phyloP scores from a whole-genome alignment of 768 basidiomycete genomes.

The Lactifluus volemus region DNA sequence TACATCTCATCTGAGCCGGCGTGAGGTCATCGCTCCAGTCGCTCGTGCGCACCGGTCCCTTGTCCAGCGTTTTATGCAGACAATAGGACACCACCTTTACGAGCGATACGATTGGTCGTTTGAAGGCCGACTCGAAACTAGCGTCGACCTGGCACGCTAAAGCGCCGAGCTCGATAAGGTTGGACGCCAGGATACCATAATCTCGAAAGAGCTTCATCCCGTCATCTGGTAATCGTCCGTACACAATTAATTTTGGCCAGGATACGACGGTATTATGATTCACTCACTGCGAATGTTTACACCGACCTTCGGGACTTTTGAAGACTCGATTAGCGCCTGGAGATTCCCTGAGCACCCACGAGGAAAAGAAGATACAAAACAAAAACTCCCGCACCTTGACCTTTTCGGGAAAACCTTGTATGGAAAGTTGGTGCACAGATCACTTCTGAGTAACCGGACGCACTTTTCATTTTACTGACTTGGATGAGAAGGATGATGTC shows the following conservation, averaged over 20 bases:
- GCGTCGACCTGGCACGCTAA: constrained; percentile 35
- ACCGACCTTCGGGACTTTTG: constrained; percentile 35
- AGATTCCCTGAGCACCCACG: neutral
- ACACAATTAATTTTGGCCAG: neutral
- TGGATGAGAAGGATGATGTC: constrained; percentile 39
- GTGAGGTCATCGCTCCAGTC: constrained; percentile 38
- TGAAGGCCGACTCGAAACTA: constrained; percentile 27
- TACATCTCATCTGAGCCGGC: constrained; percentile 33
- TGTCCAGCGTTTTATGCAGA: constrained; percentile 31
- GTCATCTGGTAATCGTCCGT: constrained; percentile 29
- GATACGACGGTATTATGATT: neutral
- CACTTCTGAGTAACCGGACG: neutral
- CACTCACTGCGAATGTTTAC: constrained; percentile 41
- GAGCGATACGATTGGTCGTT: constrained; percentile 35
- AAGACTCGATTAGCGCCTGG: constrained; percentile 39
- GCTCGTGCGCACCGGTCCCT: constrained; percentile 38
- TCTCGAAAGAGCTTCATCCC: constrained; percentile 41
- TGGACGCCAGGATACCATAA: constrained; percentile 34
- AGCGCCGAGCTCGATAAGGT: constrained; percentile 39
- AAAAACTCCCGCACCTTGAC: constrained; percentile 27
- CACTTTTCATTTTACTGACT: constrained; percentile 40
- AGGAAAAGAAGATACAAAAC: neutral
- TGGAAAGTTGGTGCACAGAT: neutral
- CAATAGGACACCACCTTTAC: constrained; percentile 37
- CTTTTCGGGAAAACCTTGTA: constrained; percentile 36